phyloP scores from a whole-genome alignment of 345 rosid genomes.

The Melaleuca quinquenervia region DNA sequence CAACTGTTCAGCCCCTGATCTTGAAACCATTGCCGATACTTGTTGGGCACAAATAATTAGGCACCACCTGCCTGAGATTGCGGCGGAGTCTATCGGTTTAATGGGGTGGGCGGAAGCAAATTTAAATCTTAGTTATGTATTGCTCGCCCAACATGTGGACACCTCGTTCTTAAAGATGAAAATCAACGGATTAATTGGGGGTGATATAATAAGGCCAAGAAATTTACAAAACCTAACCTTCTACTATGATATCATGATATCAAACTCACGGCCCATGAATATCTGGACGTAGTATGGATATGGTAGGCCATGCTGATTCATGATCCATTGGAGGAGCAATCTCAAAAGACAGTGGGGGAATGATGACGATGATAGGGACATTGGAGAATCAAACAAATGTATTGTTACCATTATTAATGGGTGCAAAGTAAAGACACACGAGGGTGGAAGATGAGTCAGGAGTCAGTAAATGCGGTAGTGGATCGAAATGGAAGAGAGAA shows the following conservation, averaged over 20 bases:
- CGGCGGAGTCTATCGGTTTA: not conserved
- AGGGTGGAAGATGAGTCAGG: conserved; percentile 37
- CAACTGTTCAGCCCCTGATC: not conserved
- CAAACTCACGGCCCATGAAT: not conserved
- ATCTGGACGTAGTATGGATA: not conserved
- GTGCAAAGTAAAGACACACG: not conserved
- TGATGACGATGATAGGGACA: not conserved
- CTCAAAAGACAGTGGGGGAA: not conserved
- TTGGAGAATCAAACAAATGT: not conserved
- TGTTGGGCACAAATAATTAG: not conserved
- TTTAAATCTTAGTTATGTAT: not conserved
- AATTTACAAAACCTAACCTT: not conserved
- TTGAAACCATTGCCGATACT: not conserved
- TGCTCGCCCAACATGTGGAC: not conserved
- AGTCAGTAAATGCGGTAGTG: conserved; percentile 6
- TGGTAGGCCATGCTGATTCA: not conserved
- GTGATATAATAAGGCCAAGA: not conserved
- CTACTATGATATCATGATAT: not conserved
- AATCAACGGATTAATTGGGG: not conserved
- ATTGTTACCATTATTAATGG: not conserved
- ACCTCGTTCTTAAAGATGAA: not conserved
- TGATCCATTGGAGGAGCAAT: not conserved
- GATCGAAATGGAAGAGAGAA: conserved; percentile 1
- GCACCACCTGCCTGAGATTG: not conserved
- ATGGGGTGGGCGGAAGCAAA: not conserved